phyloP scores from a whole-genome alignment of 805 yeast species.

The Wickerhamomyces bisporus region DNA sequence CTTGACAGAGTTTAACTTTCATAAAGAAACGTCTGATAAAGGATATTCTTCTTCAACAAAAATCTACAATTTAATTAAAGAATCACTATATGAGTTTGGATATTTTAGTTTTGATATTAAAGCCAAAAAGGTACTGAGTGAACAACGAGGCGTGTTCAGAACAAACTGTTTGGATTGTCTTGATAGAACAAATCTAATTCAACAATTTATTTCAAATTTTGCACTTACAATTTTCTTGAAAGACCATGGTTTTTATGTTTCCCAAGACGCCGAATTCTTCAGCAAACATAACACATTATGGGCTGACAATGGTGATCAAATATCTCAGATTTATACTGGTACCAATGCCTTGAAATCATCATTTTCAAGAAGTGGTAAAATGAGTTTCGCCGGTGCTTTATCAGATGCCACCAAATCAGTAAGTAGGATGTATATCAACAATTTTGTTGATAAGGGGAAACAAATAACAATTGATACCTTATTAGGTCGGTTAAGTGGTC shows the following conservation, averaged over 20 bases:
- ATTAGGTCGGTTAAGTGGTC: slow-evolving; percentile 75
- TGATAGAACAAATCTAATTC: slow-evolving; percentile 88
- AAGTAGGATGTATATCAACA: slow-evolving; percentile 90
- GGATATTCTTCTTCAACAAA: slow-evolving; percentile 81
- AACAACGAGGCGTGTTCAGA: slow-evolving; percentile 88
- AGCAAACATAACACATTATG: slow-evolving; percentile 80
- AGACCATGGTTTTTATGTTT: slow-evolving; percentile 32
- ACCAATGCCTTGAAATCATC: slow-evolving; percentile 96
- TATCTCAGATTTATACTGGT: slow-evolving; percentile 94
- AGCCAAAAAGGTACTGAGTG: slow-evolving; percentile 49
- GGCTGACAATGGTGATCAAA: slow-evolving; percentile 99
- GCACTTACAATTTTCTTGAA: slow-evolving; percentile 54
- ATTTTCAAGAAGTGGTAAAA: slow-evolving; percentile 89
- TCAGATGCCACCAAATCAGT: slow-evolving; percentile 96
- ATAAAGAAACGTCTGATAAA: slow-evolving; percentile 84
- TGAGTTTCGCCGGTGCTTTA: slow-evolving; percentile 95
- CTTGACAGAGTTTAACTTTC: slow-evolving; percentile 89
- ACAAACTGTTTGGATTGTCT: slow-evolving; percentile 93
- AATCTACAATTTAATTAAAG: slow-evolving; percentile 57
- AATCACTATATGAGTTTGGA: slow-evolving; percentile 72
- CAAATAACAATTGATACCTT: slow-evolving; percentile 86
- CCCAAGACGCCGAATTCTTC: slow-evolving; percentile 49
- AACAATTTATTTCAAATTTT: slow-evolving; percentile 72
- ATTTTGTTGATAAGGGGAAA: slow-evolving; percentile 86
- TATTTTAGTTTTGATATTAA: slow-evolving; percentile 70